phyloP scores from a whole-genome alignment of 2,329 filamentous ascomycete species.

The Epicoccum sorghinum region DNA sequence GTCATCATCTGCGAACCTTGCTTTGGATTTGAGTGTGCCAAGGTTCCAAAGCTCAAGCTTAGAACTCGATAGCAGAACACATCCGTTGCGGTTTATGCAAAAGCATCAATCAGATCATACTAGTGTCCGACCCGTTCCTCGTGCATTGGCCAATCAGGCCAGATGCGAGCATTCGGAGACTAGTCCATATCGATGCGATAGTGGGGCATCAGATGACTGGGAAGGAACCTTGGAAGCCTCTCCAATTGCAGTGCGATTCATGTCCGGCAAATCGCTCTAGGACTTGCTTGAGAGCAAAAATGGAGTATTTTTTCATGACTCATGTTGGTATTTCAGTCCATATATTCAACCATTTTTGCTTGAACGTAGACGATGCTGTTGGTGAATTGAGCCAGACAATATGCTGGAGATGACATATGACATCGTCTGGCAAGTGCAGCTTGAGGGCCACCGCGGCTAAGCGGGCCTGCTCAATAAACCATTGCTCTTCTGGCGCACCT shows the following conservation, averaged over 20 bases:
- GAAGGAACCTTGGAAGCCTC: not conserved
- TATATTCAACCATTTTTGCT: constrained; percentile 17
- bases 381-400: constrained; percentile 21
- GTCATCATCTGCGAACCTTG: too few relatives aligned
- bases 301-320: not conserved
- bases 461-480: constrained; percentile 18
- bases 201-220: not conserved
- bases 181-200: constrained; percentile 12
- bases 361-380: constrained; percentile 7
- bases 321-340: not conserved
- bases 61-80: too few relatives aligned
- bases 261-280: too few relatives aligned
- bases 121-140: not conserved
- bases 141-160: not conserved
- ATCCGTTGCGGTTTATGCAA: too few relatives aligned
- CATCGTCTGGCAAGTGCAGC: constrained; percentile 11
- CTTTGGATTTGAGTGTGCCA: too few relatives aligned
- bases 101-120: not conserved
- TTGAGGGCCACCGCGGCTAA: not conserved
- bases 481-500: constrained; percentile 15
- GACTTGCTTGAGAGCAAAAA: not conserved
- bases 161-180: constrained; percentile 13
- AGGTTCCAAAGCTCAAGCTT: too few relatives aligned
- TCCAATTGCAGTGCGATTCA: not conserved
- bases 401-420: constrained; percentile 1